Base-by-base conservation (phyloP, 805 yeast species). In the Metschnikowia picachoensis region DNA sequence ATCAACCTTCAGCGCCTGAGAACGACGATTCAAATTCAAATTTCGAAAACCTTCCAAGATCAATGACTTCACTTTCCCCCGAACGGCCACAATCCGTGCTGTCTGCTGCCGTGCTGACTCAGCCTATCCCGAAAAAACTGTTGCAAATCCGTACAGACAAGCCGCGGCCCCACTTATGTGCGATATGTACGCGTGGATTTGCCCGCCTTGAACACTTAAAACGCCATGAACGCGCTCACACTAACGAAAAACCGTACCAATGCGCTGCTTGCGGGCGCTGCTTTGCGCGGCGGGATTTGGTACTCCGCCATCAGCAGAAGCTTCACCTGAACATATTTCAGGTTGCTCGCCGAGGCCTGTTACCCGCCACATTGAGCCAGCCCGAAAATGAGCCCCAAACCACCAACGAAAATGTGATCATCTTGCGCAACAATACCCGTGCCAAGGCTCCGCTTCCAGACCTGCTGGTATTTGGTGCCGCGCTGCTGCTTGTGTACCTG, bases 261-360 rank as follows among this genome's bases (percentile, higher is more conserved):
- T 92, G 99, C 68, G 95, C 95, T 2, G 91, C 91, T 8, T 92
- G 98, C 66, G 97, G 96, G 30, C 80, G 98, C 41, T 87, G 96
- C 61, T 92, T 94, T 70, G 97, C 98, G 4, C 74, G 99, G 46
- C 72, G 97, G 46, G 92, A 86, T 62, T 73, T 86, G 60, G 89
- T 94, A 28, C 74, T 94, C 44, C 78, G 99, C 49, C 99, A 94
- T 70, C 96, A 89, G 68, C 97, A 90, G 67, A 94, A 94, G 61
- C 77, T 94, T 31, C 99, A 94, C 27, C 53, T 46, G 50, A 46
- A 51, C 37, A 43, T 51, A 13, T 43, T 45, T 34, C 55, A 37
- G 44, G 54, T 53, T 35, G 51, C 50, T 17, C 46, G 57, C 10
- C 47, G 56, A 4, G 52, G 50, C 14, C 53, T 47, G 55, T 47